Evolutionary conservation across 2,329 filamentous ascomycete genomes (phyloP).

Genomic region (Alternaria conjuncta): DNA sequence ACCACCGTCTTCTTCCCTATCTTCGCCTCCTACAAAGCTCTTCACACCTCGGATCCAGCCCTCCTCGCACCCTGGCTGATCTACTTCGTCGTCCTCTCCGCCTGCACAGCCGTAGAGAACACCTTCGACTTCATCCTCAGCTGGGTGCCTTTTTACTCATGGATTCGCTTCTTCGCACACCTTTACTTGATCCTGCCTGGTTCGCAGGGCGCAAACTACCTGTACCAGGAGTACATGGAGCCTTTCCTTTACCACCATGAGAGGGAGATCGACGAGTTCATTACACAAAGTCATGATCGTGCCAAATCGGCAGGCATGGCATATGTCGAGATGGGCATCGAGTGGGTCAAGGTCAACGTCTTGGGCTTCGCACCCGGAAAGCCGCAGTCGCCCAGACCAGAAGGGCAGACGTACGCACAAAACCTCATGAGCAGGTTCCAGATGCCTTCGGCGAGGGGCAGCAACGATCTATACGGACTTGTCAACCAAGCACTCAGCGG

Average conservation of each 20-base stretch:
- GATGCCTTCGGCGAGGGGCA: conserved; percentile 72
- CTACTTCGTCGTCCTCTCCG: conserved; percentile 95
- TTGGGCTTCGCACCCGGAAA: conserved; percentile 72
- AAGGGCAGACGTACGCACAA: conserved; percentile 72
- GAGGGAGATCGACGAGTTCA: conserved; percentile 85
- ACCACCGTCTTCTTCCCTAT: conserved; percentile 92
- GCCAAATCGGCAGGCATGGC: conserved; percentile 77
- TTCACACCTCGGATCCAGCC: conserved; percentile 88
- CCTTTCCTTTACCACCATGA: conserved; percentile 91
- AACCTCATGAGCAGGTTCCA: conserved; percentile 84
- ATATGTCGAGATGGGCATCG: conserved; percentile 54
- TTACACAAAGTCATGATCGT: conserved; percentile 79
- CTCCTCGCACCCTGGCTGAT: conserved; percentile 97
- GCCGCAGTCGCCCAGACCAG: conserved; percentile 53
- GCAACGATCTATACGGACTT: conserved; percentile 76
- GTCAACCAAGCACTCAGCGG: conserved; percentile 76
- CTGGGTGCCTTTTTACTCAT: conserved; percentile 95
- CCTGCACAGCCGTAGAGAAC: conserved; percentile 80
- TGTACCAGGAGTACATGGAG: conserved; percentile 86
- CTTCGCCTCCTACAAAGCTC: conserved; percentile 97
- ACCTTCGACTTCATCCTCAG: conserved; percentile 86
- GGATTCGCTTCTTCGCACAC: conserved; percentile 84
- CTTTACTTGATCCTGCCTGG: conserved; percentile 97
- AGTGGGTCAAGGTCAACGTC: conserved; percentile 73
- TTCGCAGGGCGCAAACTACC: conserved; percentile 85